Evolutionary conservation across 768 basidiomycete genomes (phyloP).

Genomic region (Amanita pallidorosea): DNA sequence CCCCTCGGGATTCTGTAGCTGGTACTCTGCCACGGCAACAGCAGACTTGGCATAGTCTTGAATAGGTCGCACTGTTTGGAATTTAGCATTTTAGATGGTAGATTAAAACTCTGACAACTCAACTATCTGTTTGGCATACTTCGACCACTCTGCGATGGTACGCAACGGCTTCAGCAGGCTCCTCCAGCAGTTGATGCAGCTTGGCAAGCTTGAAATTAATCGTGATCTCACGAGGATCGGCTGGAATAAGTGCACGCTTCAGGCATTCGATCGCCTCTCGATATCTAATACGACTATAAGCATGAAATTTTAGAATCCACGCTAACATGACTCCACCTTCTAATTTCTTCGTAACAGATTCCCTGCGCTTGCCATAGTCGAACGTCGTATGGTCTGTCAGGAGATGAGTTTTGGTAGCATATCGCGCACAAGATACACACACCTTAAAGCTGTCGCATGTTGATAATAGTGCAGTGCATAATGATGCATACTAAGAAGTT

Average conservation of each 20-base stretch:
- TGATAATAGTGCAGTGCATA: constrained; percentile 97
- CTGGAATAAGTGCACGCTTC: constrained; percentile 78
- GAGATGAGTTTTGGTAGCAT: background rate
- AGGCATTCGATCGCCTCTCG: constrained; percentile 88
- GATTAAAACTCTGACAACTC: constrained; percentile 15
- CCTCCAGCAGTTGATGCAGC: constrained; percentile 57
- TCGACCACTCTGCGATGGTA: constrained; percentile 79
- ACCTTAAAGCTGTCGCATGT: constrained; percentile 88
- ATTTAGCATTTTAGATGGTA: constrained; percentile 13
- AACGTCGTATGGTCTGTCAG: constrained; percentile 80
- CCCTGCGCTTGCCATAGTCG: constrained; percentile 95
- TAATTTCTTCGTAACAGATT: constrained; percentile 87
- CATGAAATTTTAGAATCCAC: background rate
- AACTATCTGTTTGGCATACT: constrained; percentile 55
- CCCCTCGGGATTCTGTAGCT: constrained; percentile 51
- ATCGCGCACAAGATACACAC: background rate
- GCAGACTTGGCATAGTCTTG: constrained; percentile 79
- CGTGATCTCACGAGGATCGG: constrained; percentile 64
- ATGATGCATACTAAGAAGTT: constrained; percentile 91
- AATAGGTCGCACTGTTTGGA: constrained; percentile 46
- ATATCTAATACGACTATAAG: constrained; percentile 32
- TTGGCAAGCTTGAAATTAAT: constrained; percentile 68
- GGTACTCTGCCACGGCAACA: constrained; percentile 73
- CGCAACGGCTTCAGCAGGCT: constrained; percentile 56
- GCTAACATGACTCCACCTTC: constrained; percentile 39